Evolutionary conservation across 345 rosid genomes (phyloP).

Genomic region (Trapa incisa): DNA sequence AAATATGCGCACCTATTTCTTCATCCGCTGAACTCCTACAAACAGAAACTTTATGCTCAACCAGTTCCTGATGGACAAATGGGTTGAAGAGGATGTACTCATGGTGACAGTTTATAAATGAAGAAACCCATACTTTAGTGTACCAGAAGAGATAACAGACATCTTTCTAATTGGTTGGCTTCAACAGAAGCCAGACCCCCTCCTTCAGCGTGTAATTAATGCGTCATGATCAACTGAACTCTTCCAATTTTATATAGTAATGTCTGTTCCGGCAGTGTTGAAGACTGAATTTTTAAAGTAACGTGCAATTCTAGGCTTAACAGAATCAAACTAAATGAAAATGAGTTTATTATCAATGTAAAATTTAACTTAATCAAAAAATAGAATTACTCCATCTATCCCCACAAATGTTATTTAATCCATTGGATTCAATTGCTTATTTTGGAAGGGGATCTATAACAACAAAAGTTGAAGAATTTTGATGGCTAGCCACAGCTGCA

Average conservation of each 20-base stretch:
- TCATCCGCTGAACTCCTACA: slow-evolving; percentile 24
- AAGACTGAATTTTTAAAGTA: not conserved
- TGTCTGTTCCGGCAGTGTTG: too few relatives aligned
- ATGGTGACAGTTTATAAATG: slow-evolving; percentile 59
- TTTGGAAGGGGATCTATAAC: slow-evolving; percentile 56
- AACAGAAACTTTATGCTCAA: slow-evolving; percentile 27
- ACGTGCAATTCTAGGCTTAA: not conserved
- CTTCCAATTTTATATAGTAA: not conserved
- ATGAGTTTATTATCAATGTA: not conserved
- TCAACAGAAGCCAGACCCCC: slow-evolving; percentile 53
- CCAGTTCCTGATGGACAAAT: slow-evolving; percentile 27
- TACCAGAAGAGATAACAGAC: slow-evolving; percentile 19
- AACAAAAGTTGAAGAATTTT: slow-evolving; percentile 47
- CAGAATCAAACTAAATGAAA: not conserved
- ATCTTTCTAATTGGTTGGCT: slow-evolving; percentile 24
- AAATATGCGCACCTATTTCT: slow-evolving; percentile 30
- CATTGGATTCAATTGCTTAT: slow-evolving; percentile 23
- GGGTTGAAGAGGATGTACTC: slow-evolving; percentile 82
- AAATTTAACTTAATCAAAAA: slow-evolving; percentile 54
- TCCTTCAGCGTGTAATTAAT: slow-evolving; percentile 52
- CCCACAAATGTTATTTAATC: slow-evolving; percentile 20
- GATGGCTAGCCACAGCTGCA: slow-evolving; percentile 58
- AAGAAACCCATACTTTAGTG: slow-evolving; percentile 31
- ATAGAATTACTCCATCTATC: slow-evolving; percentile 65
- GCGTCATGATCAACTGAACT: slow-evolving; percentile 7